phyloP scores from a whole-genome alignment of 108 stramenopile species.

The Skeletonema potamos region DNA sequence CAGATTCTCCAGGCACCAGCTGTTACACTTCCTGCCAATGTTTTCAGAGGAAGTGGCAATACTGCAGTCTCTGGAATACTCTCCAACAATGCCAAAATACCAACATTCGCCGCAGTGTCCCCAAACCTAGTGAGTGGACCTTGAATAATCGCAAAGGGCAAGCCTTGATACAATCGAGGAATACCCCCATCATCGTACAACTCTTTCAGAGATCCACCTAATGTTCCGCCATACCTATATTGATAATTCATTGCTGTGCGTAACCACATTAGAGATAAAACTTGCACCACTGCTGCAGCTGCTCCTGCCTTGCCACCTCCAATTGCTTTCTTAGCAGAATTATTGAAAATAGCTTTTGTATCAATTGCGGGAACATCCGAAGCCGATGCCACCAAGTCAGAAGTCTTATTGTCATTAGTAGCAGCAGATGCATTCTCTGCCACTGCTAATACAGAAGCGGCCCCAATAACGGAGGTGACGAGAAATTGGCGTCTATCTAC shows the following conservation, averaged over 20 bases:
- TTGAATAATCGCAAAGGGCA: constrained; percentile 90
- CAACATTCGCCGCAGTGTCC: constrained; percentile 97
- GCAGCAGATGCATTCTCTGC: constrained; percentile 18
- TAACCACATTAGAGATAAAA: constrained; percentile 96
- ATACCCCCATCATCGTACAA: constrained; percentile 92
- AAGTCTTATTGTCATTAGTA: neutral
- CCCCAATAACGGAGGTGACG: constrained; percentile 20
- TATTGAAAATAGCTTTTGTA: constrained; percentile 38
- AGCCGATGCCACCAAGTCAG: neutral
- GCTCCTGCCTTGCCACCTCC: constrained; percentile 92
- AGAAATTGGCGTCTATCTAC: constrained; percentile 5
- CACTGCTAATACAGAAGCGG: constrained; percentile 17
- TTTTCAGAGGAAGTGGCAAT: constrained; percentile 74
- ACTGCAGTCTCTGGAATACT: constrained; percentile 56
- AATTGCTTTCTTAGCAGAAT: constrained; percentile 74
- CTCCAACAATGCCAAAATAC: constrained; percentile 83
- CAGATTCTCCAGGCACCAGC: constrained; percentile 90
- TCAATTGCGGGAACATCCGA: constrained; percentile 8
- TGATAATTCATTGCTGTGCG: constrained; percentile 93
- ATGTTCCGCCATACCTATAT: constrained; percentile 80
- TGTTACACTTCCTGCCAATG: constrained; percentile 65
- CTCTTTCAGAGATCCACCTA: constrained; percentile 56
- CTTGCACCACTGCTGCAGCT: constrained; percentile 86
- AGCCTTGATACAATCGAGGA: constrained; percentile 87
- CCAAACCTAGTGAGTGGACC: constrained; percentile 93